phyloP scores from a whole-genome alignment of 2,329 filamentous ascomycete species.

The Phialocephala subalpina region DNA sequence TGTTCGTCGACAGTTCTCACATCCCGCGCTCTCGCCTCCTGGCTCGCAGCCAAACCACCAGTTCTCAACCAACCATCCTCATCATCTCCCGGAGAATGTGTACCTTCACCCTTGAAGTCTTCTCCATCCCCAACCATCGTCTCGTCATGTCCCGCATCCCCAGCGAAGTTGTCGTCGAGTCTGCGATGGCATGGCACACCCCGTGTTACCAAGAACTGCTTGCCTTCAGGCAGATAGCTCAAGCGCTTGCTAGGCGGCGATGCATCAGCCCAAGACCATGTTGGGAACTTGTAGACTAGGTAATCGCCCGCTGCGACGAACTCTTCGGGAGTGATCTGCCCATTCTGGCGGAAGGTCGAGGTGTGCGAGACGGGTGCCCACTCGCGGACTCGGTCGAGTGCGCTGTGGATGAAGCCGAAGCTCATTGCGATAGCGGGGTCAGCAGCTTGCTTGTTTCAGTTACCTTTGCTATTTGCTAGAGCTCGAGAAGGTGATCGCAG shows the following conservation, averaged over 20 bases:
- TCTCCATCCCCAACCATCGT: conserved; percentile 85
- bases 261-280: conserved; percentile 95
- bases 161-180: conserved; percentile 92
- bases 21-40: conserved; percentile 79
- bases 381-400: conserved; percentile 90
- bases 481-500: not conserved
- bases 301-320: conserved; percentile 97
- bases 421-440: conserved; percentile 63
- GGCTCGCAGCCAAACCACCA: conserved; percentile 77
- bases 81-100: conserved; percentile 60
- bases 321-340: conserved; percentile 96
- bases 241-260: conserved; percentile 82
- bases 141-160: conserved; percentile 86
- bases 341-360: conserved; percentile 92
- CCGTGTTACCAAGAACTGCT: conserved; percentile 94
- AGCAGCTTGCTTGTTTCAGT: not conserved
- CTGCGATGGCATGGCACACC: conserved; percentile 93
- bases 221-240: conserved; percentile 82
- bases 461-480: not conserved
- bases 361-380: conserved; percentile 89
- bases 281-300: conserved; percentile 98
- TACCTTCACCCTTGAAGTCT: conserved; percentile 58
- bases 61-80: conserved; percentile 94
- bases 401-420: conserved; percentile 81
- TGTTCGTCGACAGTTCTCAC: conserved; percentile 90